Evolutionary conservation across 2,329 filamentous ascomycete genomes (phyloP).

Genomic region (Apiospora kogelbergensis): DNA sequence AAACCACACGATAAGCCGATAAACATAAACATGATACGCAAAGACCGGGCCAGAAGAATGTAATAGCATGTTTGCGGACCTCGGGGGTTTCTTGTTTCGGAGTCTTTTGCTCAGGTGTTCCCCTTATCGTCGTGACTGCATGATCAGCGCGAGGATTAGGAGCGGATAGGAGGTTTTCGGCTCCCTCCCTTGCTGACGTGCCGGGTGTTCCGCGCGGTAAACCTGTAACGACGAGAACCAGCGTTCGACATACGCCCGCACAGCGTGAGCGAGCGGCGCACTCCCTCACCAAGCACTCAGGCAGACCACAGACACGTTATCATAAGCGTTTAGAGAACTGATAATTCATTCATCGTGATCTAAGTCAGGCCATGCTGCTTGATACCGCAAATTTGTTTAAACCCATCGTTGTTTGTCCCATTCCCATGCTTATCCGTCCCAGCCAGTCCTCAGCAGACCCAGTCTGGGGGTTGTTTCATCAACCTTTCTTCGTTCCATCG

Average conservation of each 20-base stretch:
- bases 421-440: conserved; percentile 10
- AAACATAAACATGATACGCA: not conserved
- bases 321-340: not conserved
- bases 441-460: conserved; percentile 15
- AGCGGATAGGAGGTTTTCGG: not conserved
- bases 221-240: not conserved
- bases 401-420: conserved; percentile 4
- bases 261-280: not conserved
- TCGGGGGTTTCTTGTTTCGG: conserved; percentile 1
- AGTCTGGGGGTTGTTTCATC: conserved; percentile 20
- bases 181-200: not conserved
- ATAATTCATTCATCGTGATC: conserved; percentile 24
- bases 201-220: not conserved
- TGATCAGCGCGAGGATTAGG: not conserved
- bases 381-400: conserved; percentile 16
- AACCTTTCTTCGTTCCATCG: conserved; percentile 5
- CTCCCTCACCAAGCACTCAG: not conserved
- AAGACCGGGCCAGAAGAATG: too few species aligned
- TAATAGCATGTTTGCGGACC: not conserved
- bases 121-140: not conserved
- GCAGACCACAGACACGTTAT: not conserved
- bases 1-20: too few species aligned
- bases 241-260: not conserved
- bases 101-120: not conserved
- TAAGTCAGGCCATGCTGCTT: conserved; percentile 21